Evolutionary conservation across 2,329 filamentous ascomycete species (phyloP), one percentile per base, ranked within the genome.

Genomic region (Fusarium kyushuense): DNA sequence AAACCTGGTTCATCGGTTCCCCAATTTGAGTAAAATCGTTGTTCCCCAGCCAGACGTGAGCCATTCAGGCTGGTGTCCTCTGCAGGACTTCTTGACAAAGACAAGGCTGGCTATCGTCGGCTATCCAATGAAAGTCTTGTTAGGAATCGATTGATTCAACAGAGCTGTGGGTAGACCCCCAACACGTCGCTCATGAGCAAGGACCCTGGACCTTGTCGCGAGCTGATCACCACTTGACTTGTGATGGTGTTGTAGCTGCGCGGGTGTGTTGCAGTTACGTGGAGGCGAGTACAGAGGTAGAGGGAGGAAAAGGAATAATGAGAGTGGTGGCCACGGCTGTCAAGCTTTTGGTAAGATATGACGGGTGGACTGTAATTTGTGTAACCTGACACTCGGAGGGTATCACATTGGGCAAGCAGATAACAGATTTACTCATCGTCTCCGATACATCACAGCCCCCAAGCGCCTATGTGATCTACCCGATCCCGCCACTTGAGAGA

Each of bases 171-270:
- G 43, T 51, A 63, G 47, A 49, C 49, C 61, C 66, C 58, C 55
- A 66, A 70, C 60, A 65, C 35, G 51, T 46, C 51, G 52, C 40
- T 33, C 33, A 43, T 51, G 54, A 45, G 47, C 56, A 70, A 52
- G 60, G 68, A 48, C 70, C 63, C 68, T 64, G 58, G 63, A 65
- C 63, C 58, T 66, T 72, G 70, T 35, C 38, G 40, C 45, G 51
- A 55, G 67, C 67, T 72, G 65, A 72, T 66, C 58, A 54, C 59
- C 56, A 57, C 58, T 35, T 52, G 49, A 46, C 59, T 58, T 68
- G 42, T 72, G 65, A 54, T 63, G 60, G 52, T 70, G 65, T 51
- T 55, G 36, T 46, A 63, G 48, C 52, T 63, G 63, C 35, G 25
- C 40, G 56, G 56, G 53, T 49, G 42, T 41, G 35, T 53, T 62